Evolutionary conservation across 1,139 yeast genomes (phyloP).

Genomic region (Candida neerlandica): DNA sequence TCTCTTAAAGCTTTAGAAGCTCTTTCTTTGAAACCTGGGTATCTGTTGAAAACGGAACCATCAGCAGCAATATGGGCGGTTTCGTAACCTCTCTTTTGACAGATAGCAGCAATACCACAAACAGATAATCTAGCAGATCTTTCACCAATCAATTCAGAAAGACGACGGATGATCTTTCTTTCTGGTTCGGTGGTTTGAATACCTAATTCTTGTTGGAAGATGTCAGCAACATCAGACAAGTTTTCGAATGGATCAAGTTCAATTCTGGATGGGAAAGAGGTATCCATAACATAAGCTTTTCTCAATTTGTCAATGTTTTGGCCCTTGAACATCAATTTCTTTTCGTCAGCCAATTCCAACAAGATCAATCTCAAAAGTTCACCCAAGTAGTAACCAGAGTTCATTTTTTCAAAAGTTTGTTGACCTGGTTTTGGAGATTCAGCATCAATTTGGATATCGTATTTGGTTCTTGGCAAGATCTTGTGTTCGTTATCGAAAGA

Average conservation of each 20-base stretch:
- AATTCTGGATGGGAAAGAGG: conserved; percentile 81
- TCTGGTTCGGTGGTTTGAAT: conserved; percentile 74
- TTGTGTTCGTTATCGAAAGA: conserved; percentile 91
- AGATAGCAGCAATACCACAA: conserved; percentile 95
- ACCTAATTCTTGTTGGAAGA: conserved; percentile 61
- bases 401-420: conserved; percentile 96
- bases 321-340: conserved; percentile 64
- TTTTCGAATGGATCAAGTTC: conserved; percentile 93
- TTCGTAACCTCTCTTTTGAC: conserved; percentile 79
- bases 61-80: conserved; percentile 94
- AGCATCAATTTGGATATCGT: conserved; percentile 76
- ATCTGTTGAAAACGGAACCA: conserved; percentile 92
- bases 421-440: conserved; percentile 96
- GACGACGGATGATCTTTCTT: conserved; percentile 77
- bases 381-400: conserved; percentile 94
- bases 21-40: conserved; percentile 88
- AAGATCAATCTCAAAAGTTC: conserved; percentile 84
- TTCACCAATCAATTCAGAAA: conserved; percentile 87
- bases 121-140: conserved; percentile 92
- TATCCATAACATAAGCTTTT: conserved; percentile 74
- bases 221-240: conserved; percentile 69
- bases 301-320: conserved; percentile 65
- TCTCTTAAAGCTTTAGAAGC: conserved; percentile 90
- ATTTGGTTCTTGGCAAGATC: conserved; percentile 86
- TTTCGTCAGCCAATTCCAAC: conserved; percentile 65